Evolutionary conservation across 805 yeast genomes (phyloP).

Genomic region (Torulaspora franciscae): DNA sequence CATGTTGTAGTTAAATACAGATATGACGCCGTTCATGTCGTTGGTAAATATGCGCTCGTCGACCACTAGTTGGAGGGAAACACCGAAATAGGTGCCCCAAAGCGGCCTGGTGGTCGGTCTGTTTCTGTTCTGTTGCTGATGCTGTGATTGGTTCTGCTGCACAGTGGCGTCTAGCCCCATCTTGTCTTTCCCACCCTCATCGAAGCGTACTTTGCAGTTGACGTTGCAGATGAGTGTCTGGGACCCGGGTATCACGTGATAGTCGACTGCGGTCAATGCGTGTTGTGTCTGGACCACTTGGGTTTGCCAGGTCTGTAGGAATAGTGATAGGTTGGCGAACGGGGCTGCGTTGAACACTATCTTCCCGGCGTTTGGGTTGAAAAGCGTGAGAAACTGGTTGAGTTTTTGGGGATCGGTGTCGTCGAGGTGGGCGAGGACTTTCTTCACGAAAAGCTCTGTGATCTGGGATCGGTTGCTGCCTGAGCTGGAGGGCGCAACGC

Average conservation of each 20-base stretch:
- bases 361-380: slow-evolving; percentile 26
- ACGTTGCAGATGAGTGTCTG: slow-evolving; percentile 49
- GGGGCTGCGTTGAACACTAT: slow-evolving; percentile 33
- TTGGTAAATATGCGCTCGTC: slow-evolving; percentile 46
- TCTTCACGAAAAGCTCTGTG: slow-evolving; percentile 33
- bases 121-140: slow-evolving; percentile 12
- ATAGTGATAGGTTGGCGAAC: slow-evolving; percentile 28
- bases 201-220: slow-evolving; percentile 61
- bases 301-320: slow-evolving; percentile 33
- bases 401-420: slow-evolving; percentile 31
- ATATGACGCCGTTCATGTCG: slow-evolving; percentile 40
- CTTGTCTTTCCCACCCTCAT: slow-evolving; percentile 67
- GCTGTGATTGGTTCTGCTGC: slow-evolving; percentile 11
- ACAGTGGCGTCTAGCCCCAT: slow-evolving; percentile 61
- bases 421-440: slow-evolving; percentile 34
- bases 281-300: slow-evolving; percentile 49
- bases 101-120: slow-evolving; percentile 41
- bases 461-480: slow-evolving; percentile 27
- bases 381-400: slow-evolving; percentile 28
- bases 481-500: slow-evolving; percentile 7
- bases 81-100: slow-evolving; percentile 73
- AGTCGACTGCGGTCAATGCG: slow-evolving; percentile 56
- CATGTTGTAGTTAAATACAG: slow-evolving; percentile 60
- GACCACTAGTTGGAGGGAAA: slow-evolving; percentile 49
- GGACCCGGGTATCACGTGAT: slow-evolving; percentile 64